Evolutionary conservation across 805 yeast species (phyloP), one percentile per base, ranked within the genome.

Genomic region (Ogataea pilisensis): DNA sequence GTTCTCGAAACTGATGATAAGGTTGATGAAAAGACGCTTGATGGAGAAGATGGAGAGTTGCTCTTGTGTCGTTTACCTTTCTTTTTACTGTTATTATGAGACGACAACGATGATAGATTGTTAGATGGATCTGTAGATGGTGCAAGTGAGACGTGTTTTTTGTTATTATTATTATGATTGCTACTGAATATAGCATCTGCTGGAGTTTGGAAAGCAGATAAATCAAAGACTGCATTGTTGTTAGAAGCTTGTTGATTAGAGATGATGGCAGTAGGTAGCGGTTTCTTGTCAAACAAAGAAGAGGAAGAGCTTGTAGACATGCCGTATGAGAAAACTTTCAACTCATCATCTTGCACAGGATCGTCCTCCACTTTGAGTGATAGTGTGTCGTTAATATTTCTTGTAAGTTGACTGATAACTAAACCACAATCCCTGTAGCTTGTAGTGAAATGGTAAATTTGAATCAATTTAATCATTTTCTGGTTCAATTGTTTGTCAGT

Each of bases 151-250:
- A n/a, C n/a, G n/a, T n/a, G n/a, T n/a, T n/a, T n/a, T n/a, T 18
- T 14, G 14, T 30, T 22, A 30, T n/a, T n/a, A n/a, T n/a, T 14
- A 13, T 5, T 32, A 20, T 24, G 37, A 21, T 14, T 8, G 7
- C 11, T 18, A n/a, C 32, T 33, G 37, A 27, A 48, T n/a, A 33
- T 33, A 18, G 44, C 39, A 33, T 51, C 53, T 19, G 43, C 39
- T 5, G 60, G 55, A 22, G 55, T 36, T 28, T 55, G 53, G 34
- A 58, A 58, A 8, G 63, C 63, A 31, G 59, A 54, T 25, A 58
- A 43, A 39, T 59, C 64, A 38, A 59, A 59, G 24, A 45, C 37
- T 8, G 38, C 18, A n/a, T 34, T 13, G 14, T 21, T 14, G 22
- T 14, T 17, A 14, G 12, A 11, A 31, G 5, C 3, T 41, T 42